Evolutionary conservation across 805 yeast genomes (phyloP), one percentile per base, ranked within the genome.

Genomic region (Ogataea ganodermae): DNA sequence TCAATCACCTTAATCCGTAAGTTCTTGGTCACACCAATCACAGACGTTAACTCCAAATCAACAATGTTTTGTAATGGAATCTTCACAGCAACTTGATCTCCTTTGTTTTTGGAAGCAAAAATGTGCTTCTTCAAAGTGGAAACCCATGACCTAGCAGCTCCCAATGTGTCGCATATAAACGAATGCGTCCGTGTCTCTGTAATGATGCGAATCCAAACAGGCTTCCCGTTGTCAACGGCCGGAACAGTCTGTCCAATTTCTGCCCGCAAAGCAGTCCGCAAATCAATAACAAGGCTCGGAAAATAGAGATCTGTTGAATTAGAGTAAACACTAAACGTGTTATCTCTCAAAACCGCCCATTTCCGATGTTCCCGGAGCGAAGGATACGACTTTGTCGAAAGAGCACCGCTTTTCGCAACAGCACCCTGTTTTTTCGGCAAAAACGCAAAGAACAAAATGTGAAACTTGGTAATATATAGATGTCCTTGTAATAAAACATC

Each of bases 401-500:
- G 59, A 3, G 77, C 69, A 0, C 89, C 87, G 3, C 80, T 63
- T 52, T 73, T 67, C 16, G 79, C 60, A 3, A 74, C 61, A 3
- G 71, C 67, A 2, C 76, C 74, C 17, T 71, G 66, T 21, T 60
- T 67, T 35, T 78, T 76, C 0, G 97, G 96, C 8, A 92, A 65
- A 55, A 80, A 82, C 0, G 97, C 94, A 68, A 85, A 85, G 61
- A 88, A 92, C 36, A 89, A 67, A 5, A 91, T 61, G 51, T 79
- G 79, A 13, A 75, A 69, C 35, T 72, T 66, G 1, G 97, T 90
- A 21, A 92, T 65, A 56, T 86, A 86, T 14, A 90, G 64, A 57
- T 86, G 91, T 2, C 98, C 98, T 65, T 89, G 97, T 21, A 90
- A 68, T 22, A 92, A 69, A 0, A 91, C 94, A 57, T 88, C 96